phyloP scores from a whole-genome alignment of 2,329 filamentous ascomycete genomes.

The Ophiostoma perfectum region DNA sequence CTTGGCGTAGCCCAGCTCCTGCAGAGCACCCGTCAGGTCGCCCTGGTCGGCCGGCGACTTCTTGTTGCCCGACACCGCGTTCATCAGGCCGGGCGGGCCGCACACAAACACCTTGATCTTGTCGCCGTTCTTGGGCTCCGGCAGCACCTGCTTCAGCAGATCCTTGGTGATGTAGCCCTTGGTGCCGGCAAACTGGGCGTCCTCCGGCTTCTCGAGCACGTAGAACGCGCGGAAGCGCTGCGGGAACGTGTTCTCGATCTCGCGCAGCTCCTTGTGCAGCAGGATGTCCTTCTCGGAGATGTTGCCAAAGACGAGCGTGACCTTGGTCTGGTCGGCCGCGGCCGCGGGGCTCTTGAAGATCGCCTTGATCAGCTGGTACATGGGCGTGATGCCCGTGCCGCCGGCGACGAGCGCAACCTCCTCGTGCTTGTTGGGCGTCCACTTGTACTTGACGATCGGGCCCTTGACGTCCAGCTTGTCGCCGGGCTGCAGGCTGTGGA shows the following conservation, averaged over 20 bases:
- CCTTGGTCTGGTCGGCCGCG: conserved; percentile 78
- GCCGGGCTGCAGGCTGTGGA: conserved; percentile 76
- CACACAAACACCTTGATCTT: conserved; percentile 90
- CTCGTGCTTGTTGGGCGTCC: conserved; percentile 85
- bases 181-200: conserved; percentile 68
- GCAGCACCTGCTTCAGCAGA: conserved; percentile 87
- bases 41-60: conserved; percentile 90
- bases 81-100: conserved; percentile 88
- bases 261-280: conserved; percentile 74
- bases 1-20: conserved; percentile 48
- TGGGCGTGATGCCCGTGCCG: conserved; percentile 93
- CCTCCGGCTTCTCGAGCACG: conserved; percentile 71
- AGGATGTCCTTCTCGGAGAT: conserved; percentile 85
- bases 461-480: conserved; percentile 90
- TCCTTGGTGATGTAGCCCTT: conserved; percentile 86
- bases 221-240: conserved; percentile 95
- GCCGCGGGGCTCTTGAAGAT: conserved; percentile 94
- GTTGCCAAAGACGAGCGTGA: conserved; percentile 92
- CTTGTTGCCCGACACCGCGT: conserved; percentile 85
- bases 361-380: conserved; percentile 87
- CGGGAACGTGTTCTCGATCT: conserved; percentile 92
- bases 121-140: conserved; percentile 84
- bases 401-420: conserved; percentile 87
- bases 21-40: conserved; percentile 72
- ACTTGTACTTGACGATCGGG: conserved; percentile 88